Conservation (phyloP, 495 filamentous ascomycete genomes). For the Daldinia loculata region DNA sequence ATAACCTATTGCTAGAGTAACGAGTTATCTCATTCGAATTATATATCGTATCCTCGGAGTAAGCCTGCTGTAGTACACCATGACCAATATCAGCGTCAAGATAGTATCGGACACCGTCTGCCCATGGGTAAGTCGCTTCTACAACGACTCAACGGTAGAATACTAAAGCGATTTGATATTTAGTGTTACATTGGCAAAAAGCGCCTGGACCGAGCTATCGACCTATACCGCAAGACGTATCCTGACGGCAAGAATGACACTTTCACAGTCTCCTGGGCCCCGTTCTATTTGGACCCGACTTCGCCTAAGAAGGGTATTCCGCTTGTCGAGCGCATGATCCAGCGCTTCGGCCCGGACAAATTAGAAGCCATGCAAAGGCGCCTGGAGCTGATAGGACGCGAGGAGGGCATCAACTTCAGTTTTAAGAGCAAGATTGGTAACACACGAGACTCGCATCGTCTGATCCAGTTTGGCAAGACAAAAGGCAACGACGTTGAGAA, state of each 20-base stretch:
- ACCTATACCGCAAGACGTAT: slow-evolving; percentile 62
- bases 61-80: slow-evolving; percentile 45
- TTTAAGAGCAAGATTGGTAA: slow-evolving; percentile 74
- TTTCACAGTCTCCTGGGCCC: slow-evolving; percentile 73
- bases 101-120: slow-evolving; percentile 79
- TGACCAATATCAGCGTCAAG: slow-evolving; percentile 80
- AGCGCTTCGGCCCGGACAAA: slow-evolving; percentile 60
- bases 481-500: slow-evolving; percentile 66
- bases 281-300: slow-evolving; percentile 78
- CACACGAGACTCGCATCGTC: slow-evolving; percentile 77
- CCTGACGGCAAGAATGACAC: slow-evolving; percentile 65
- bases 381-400: slow-evolving; percentile 61
- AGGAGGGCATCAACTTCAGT: slow-evolving; percentile 73
- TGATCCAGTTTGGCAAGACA: slow-evolving; percentile 72
- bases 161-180: slow-evolving; percentile 4
- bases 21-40: too few species aligned
- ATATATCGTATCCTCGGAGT: too few species aligned
- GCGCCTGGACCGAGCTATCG: slow-evolving; percentile 72
- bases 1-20: background rate
- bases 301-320: slow-evolving; percentile 53
- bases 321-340: slow-evolving; percentile 35
- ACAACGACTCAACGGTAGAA: background rate
- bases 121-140: slow-evolving; percentile 63
- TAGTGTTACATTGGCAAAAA: slow-evolving; percentile 82
- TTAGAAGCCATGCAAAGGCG: slow-evolving; percentile 62